Conservation (phyloP, 257 asterid genomes). For the Solanum neorickii region DNA sequence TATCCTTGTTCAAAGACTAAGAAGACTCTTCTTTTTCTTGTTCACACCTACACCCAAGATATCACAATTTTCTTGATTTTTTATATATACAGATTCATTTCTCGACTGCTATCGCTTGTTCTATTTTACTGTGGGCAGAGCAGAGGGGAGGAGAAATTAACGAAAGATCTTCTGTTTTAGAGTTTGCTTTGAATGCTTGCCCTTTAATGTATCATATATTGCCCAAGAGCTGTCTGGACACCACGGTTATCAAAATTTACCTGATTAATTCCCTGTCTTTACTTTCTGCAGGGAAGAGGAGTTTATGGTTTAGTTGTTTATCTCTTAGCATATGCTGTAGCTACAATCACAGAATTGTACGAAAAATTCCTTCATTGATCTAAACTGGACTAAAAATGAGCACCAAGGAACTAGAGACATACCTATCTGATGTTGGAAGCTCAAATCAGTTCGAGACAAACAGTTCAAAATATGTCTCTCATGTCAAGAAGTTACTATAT, state of each 20-base stretch:
- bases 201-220: background rate
- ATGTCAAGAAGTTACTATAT: slow-evolving; percentile 52
- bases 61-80: too few relatives aligned
- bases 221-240: background rate
- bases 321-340: background rate
- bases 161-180: background rate
- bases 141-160: background rate
- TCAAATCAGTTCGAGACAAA: slow-evolving; percentile 18
- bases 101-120: background rate
- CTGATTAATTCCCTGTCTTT: background rate
- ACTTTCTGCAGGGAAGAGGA: background rate
- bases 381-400: background rate
- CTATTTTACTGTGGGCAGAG: background rate
- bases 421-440: slow-evolving; percentile 3
- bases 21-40: background rate
- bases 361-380: background rate
- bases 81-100: too few relatives aligned
- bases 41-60: too few relatives aligned
- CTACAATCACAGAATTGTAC: background rate
- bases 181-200: background rate
- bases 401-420: background rate
- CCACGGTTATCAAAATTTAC: background rate
- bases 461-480: slow-evolving; percentile 23
- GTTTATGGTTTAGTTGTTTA: background rate
- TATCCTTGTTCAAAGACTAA: background rate